A percentile compares a stretch with the other conserved stretches of the same genome.
Conservation (phyloP, 1,284 basidiomycete genomes). For the Macrocystidia cucumis region DNA sequence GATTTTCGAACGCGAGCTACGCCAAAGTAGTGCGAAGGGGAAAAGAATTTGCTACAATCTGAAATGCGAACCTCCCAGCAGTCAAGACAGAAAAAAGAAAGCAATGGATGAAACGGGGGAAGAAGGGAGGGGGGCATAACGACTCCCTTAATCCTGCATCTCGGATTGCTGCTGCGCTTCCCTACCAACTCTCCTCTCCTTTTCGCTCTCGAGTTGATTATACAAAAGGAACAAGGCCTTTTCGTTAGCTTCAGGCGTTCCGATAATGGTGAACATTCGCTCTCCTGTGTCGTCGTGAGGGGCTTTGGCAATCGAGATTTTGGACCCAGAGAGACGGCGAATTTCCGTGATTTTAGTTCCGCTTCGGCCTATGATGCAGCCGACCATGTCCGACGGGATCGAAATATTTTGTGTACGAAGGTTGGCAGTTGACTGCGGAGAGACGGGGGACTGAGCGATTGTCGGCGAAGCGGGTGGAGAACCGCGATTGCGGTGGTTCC, state of each 20-base stretch:
- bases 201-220: conserved; percentile 94
- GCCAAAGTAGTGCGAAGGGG: no score
- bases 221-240: conserved; percentile 96
- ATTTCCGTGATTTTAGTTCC: conserved; percentile 99
- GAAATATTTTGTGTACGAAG: conserved; percentile 98
- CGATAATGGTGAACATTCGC: conserved; percentile 98
- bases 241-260: conserved; percentile 93
- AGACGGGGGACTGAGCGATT: conserved; percentile 35
- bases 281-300: conserved; percentile 98
- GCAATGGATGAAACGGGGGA: conserved; percentile 10
- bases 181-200: conserved; percentile 82
- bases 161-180: conserved; percentile 65
- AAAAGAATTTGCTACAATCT: no score
- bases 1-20: no score
- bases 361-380: conserved; percentile 94
- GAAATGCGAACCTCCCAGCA: no score
- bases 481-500: conserved; percentile 31
- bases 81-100: conserved; percentile 7
- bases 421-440: conserved; percentile 58
- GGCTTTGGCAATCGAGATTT: conserved; percentile 97
- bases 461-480: conserved; percentile 54
- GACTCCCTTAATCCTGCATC: conserved; percentile 34
- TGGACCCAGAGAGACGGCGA: conserved; percentile 90
- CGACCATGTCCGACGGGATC: conserved; percentile 98
- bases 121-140: conserved; percentile 5